Percentiles rank a stretch among this genome's conserved stretches.
phyloP scores from a whole-genome alignment of 2,329 filamentous ascomycete genomes.

The Colletotrichum spinosum region DNA sequence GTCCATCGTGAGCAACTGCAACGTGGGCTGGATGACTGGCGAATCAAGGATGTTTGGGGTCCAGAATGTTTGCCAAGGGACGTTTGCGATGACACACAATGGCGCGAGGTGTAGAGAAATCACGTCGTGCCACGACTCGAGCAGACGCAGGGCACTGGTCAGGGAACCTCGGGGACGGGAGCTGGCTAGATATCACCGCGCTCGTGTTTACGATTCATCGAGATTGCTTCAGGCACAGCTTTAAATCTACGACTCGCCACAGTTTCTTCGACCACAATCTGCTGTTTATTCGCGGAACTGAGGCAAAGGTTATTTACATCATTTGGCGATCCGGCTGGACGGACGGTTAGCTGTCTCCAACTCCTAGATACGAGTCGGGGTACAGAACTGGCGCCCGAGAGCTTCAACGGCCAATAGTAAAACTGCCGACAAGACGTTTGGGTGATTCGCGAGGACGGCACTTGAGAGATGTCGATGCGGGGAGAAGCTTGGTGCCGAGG shows the following conservation, averaged over 20 bases:
- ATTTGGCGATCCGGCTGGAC: neutral
- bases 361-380: no score
- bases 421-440: slow-evolving; percentile 21
- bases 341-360: no score
- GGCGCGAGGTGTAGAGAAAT: neutral
- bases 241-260: neutral
- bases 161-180: slow-evolving; percentile 4
- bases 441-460: slow-evolving; percentile 2
- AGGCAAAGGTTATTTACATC: slow-evolving; percentile 7
- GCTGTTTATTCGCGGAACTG: neutral
- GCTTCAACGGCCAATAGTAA: slow-evolving; percentile 12
- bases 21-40: neutral
- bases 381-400: slow-evolving; percentile 19
- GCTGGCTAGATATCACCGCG: slow-evolving; percentile 6
- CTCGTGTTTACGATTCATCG: neutral
- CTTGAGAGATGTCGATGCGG: slow-evolving; percentile 11
- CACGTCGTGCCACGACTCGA: neutral
- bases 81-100: no score
- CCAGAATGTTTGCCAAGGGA: no score
- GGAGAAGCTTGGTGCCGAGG: slow-evolving; percentile 16
- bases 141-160: neutral
- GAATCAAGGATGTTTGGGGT: neutral
- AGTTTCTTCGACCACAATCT: neutral
- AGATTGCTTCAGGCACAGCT: neutral
- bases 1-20: slow-evolving; percentile 1